Conservation (phyloP, 2,329 filamentous ascomycete species). For the Scytalidium sp. region DNA sequence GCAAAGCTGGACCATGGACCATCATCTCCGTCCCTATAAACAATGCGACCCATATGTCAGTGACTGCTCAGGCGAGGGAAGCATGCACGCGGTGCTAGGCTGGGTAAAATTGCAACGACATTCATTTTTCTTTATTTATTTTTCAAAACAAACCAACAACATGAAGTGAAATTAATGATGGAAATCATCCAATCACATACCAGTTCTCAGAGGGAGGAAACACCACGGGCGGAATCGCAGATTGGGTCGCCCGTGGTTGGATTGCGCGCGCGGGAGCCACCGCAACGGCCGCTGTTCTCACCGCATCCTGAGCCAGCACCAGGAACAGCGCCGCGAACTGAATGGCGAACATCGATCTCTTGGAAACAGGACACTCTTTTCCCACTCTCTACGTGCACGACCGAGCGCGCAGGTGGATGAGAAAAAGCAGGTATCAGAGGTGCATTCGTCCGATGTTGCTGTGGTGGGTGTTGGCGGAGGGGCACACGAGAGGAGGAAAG, state of each 20-base stretch:
- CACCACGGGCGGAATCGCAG: not conserved
- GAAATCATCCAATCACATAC: not conserved
- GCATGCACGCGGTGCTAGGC: not conserved
- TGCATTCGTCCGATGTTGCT: not conserved
- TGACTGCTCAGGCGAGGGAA: too few species aligned
- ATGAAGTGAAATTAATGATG: too few species aligned
- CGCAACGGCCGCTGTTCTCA: not conserved
- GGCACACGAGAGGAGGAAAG: too few species aligned
- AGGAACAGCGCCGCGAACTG: not conserved
- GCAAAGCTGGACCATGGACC: constrained; percentile 69
- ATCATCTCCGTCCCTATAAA: constrained; percentile 57
- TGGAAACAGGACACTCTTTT: too few species aligned
- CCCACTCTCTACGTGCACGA: not conserved
- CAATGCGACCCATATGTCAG: not conserved
- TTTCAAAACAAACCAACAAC: too few species aligned
- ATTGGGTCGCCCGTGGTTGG: not conserved
- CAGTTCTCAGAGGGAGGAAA: not conserved
- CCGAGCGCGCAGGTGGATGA: not conserved
- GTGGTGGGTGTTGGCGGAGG: too few species aligned
- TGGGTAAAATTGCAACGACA: too few species aligned
- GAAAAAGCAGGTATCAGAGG: too few species aligned
- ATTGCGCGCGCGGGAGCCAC: not conserved
- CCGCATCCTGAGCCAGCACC: not conserved
- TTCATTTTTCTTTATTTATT: too few species aligned
- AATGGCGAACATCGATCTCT: not conserved